Base-by-base conservation (phyloP, 805 yeast genomes). In the Ascoidea rubescens region DNA sequence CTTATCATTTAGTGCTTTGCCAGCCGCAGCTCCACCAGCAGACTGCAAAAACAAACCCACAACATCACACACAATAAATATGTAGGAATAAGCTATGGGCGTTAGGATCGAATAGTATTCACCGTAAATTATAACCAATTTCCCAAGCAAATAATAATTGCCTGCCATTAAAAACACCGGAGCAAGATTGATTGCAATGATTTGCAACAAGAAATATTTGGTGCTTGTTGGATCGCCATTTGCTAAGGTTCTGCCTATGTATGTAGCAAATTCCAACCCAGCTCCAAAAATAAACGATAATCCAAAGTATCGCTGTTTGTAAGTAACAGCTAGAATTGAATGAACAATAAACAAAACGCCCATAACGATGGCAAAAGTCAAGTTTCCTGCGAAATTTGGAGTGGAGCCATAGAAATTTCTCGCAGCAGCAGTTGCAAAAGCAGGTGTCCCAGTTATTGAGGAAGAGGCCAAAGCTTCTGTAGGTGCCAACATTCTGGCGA, bases 141-240 rank as follows among this genome's bases (percentile, higher is more conserved):
- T 84, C 5, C 84, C 88, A 56, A 88, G 66, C 51, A 80, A 70
- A 57, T 75, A 83, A 66, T 88, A 89, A 2, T 88, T 71, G 1
- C 91, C 96, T 4, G 85, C 96, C 86, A 86, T 84, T 48, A 85
- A 70, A 63, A 88, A 84, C 21, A 87, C 87, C 0, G 96, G 96
- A 0, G 87, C 91, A 49, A 88, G 65, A 0, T 91, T 86, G 52
- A 87, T 67, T 59, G 82, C 72, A 52, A 81, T 75, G 56, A 83
- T 75, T 64, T 88, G 95, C 59, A 81, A 66, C 47, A 84, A 60
- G 60, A 72, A 88, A 32, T 71, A 67, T 50, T 72, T 63, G 46
- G 66, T 56, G 44, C 66, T 60, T 14, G 56, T 45, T 5, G 54
- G 51, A 56, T 75, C 61, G 47, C 61, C 56, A 17, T 73, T 71